Evolutionary conservation across 2,329 filamentous ascomycete genomes (phyloP).

Genomic region (Nannizzia gypsea): DNA sequence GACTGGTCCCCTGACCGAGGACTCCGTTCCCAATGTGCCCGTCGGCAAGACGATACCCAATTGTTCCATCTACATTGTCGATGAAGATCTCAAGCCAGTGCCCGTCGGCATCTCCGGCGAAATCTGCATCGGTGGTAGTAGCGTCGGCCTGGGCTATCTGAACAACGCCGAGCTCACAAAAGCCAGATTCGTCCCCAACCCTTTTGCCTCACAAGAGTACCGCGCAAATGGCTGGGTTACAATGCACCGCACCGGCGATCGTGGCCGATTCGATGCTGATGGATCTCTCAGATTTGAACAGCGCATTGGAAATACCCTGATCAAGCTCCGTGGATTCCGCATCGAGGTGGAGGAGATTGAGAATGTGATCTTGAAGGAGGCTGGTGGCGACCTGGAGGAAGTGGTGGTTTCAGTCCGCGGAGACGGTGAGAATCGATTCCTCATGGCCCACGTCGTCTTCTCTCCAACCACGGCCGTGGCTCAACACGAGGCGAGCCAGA

Average conservation of each 20-base stretch:
- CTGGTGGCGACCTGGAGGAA: neutral
- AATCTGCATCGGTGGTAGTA: slow-evolving; percentile 28
- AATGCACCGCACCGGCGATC: slow-evolving; percentile 9
- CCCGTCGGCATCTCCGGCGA: slow-evolving; percentile 34
- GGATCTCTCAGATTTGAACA: slow-evolving; percentile 19
- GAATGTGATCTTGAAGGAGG: neutral
- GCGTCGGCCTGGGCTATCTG: slow-evolving; percentile 18
- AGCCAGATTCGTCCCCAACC: slow-evolving; percentile 16
- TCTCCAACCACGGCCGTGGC: neutral
- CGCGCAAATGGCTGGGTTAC: slow-evolving; percentile 11
- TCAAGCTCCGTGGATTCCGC: slow-evolving; percentile 23
- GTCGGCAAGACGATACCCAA: slow-evolving; percentile 25
- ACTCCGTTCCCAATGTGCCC: slow-evolving; percentile 1
- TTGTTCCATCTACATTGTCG: slow-evolving; percentile 30
- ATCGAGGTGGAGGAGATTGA: slow-evolving; percentile 6
- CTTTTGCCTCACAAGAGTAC: too few relatives aligned
- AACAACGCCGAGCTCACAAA: slow-evolving; percentile 12
- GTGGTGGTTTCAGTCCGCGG: neutral
- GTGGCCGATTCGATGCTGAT: slow-evolving; percentile 17
- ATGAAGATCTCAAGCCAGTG: slow-evolving; percentile 26
- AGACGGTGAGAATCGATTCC: neutral
- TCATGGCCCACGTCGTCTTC: slow-evolving; percentile 8
- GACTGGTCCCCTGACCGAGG: neutral
- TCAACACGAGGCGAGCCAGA: neutral
- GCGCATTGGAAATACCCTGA: slow-evolving; percentile 21